These are phyloP conservation scores for Primulina tabacum DNA, from an alignment of 257 asterid species.

Conservation along the genomic window DNA sequence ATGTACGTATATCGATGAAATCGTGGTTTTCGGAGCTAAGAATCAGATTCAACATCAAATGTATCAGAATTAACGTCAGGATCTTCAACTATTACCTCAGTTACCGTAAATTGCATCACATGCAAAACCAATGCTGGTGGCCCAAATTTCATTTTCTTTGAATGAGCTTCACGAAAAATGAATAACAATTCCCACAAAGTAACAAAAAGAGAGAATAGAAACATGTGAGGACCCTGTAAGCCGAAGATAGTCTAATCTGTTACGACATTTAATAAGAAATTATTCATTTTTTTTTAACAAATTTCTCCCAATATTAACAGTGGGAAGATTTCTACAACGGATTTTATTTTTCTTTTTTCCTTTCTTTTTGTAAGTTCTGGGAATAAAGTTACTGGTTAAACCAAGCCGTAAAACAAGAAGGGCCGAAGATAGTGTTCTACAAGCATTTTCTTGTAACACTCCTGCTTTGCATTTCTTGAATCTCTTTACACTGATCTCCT, in stretches of 20 bases:
- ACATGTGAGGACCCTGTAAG: slow-evolving; percentile 40
- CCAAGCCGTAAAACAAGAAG: slow-evolving; percentile 17
- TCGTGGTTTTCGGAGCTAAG: background rate
- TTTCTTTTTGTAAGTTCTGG: too few species aligned
- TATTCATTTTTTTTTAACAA: background rate
- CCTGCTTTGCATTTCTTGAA: background rate
- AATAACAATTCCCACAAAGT: slow-evolving; percentile 30
- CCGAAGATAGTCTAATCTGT: slow-evolving; percentile 22
- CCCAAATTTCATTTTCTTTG: slow-evolving; percentile 29
- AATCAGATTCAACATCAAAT: background rate
- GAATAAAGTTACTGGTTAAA: background rate
- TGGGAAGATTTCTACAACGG: slow-evolving; percentile 12
- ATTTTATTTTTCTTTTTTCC: background rate
- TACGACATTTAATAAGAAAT: slow-evolving; percentile 11
- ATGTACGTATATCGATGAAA: too few species aligned
- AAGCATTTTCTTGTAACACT: slow-evolving; percentile 8
- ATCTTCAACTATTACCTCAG: background rate
- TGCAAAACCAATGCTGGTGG: slow-evolving; percentile 24
- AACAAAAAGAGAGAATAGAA: slow-evolving; percentile 37
- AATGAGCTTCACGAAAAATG: slow-evolving; percentile 30
- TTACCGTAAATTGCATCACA: slow-evolving; percentile 15
- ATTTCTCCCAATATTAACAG: slow-evolving; percentile 22
- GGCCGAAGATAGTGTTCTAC: slow-evolving; percentile 15
- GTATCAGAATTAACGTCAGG: background rate
- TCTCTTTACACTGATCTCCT: slow-evolving; percentile 4